These are phyloP conservation scores for Cerioporus squamosus DNA, from an alignment of 1,284 basidiomycete genomes.

Conservation along the genomic window DNA sequence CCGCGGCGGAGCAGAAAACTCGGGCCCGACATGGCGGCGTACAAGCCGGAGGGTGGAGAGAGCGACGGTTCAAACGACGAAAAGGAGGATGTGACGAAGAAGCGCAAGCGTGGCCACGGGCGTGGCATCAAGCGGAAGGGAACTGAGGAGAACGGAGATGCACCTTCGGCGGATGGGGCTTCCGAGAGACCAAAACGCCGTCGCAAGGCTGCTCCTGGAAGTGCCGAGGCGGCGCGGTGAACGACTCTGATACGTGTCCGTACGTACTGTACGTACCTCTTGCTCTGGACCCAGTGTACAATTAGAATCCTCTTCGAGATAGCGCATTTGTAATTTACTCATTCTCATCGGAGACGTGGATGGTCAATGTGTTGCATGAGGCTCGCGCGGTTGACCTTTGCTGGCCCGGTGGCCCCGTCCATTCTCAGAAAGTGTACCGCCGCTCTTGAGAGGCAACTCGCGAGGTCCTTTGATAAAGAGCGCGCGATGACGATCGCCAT, in stretches of 20 bases:
- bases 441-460: no score
- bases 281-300: neutral
- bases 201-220: neutral
- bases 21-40: slow-evolving; percentile 43
- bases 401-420: no score
- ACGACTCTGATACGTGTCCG: no score
- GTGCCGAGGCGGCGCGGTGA: neutral
- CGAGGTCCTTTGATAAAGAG: no score
- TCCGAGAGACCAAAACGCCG: slow-evolving; percentile 4
- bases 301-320: neutral
- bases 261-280: no score
- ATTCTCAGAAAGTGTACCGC: no score
- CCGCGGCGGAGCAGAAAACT: slow-evolving; percentile 36
- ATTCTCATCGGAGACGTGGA: no score
- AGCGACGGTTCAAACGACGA: slow-evolving; percentile 29
- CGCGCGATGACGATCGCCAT: no score
- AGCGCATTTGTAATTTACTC: no score
- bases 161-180: neutral
- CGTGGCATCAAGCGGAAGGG: slow-evolving; percentile 7
- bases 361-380: no score
- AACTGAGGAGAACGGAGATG: slow-evolving; percentile 2
- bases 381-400: no score
- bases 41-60: slow-evolving; percentile 40
- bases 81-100: neutral
- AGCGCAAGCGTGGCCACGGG: slow-evolving; percentile 1